These are phyloP conservation scores for Posidonia australis DNA, from an alignment of 106 monocot genomes.

Conservation along the genomic window DNA sequence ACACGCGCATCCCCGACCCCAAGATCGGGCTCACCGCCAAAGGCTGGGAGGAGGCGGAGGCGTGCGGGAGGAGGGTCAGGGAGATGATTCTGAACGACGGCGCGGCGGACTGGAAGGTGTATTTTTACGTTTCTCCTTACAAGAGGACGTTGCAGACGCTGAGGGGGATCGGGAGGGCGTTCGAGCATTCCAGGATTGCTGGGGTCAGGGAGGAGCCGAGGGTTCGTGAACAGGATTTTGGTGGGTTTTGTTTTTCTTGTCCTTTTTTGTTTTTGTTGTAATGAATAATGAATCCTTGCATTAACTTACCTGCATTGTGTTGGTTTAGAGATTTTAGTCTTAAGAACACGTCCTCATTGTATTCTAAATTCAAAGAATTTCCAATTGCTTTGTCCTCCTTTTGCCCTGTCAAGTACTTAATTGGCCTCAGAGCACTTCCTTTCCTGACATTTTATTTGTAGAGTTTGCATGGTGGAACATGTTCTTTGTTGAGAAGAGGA, in stretches of 20 bases:
- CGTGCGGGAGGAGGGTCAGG: slow-evolving; percentile 43
- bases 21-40: slow-evolving; percentile 53
- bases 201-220: slow-evolving; percentile 92
- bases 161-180: slow-evolving; percentile 59
- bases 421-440: too few species aligned
- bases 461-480: too few species aligned
- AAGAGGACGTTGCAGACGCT: slow-evolving; percentile 74
- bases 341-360: neutral
- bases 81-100: slow-evolving; percentile 28
- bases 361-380: too few species aligned
- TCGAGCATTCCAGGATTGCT: slow-evolving; percentile 51
- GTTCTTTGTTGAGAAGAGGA: too few species aligned
- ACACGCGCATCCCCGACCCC: slow-evolving; percentile 87
- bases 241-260: slow-evolving; percentile 14
- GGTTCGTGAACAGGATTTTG: slow-evolving; percentile 90
- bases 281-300: too few species aligned
- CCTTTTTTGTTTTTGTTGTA: neutral
- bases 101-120: slow-evolving; percentile 77
- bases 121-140: slow-evolving; percentile 95
- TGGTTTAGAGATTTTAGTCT: too few species aligned
- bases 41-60: slow-evolving; percentile 63
- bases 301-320: too few species aligned
- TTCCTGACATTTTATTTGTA: too few species aligned
- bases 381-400: too few species aligned
- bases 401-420: too few species aligned